Percentiles rank a stretch among this genome's conserved stretches.
Evolutionary conservation across 768 basidiomycete genomes (phyloP).

Genomic region (Boletus subcaerulescens): DNA sequence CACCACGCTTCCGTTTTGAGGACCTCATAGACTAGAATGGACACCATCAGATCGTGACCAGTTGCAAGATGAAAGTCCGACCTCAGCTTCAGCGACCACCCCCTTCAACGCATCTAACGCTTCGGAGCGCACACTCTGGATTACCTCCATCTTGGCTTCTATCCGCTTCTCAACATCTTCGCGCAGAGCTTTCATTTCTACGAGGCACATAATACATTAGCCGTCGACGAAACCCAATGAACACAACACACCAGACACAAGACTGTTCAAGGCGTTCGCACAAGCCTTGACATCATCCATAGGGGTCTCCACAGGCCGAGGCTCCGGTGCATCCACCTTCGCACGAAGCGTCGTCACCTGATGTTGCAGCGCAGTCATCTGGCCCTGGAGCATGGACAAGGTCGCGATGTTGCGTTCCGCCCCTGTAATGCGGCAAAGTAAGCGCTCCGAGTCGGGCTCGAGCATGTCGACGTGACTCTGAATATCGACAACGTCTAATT

Average conservation of each 20-base stretch:
- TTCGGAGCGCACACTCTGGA: constrained; percentile 40
- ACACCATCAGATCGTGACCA: constrained; percentile 25
- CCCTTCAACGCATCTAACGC: constrained; percentile 37
- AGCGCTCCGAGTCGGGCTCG: constrained; percentile 31
- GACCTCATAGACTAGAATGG: constrained; percentile 32
- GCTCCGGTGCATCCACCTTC: constrained; percentile 19
- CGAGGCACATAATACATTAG: not conserved
- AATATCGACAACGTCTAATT: constrained; percentile 33
- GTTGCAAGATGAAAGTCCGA: constrained; percentile 13
- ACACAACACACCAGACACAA: constrained; percentile 41
- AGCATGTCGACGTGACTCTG: constrained; percentile 39
- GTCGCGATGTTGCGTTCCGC: constrained; percentile 33
- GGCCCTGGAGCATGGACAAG: constrained; percentile 26
- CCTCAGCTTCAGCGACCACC: constrained; percentile 34
- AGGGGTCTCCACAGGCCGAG: constrained; percentile 5
- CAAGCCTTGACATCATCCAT: constrained; percentile 27
- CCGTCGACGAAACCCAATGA: not conserved
- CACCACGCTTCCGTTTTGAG: constrained; percentile 61
- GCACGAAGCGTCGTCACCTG: constrained; percentile 19
- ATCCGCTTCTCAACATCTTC: constrained; percentile 45
- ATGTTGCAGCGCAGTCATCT: constrained; percentile 19
- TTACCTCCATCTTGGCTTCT: constrained; percentile 42
- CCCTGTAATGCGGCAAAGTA: constrained; percentile 26
- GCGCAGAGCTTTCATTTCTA: constrained; percentile 47
- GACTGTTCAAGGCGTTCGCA: constrained; percentile 35